Conservation (phyloP, 257 asterid genomes). For the Galeopsis tetrahit region DNA sequence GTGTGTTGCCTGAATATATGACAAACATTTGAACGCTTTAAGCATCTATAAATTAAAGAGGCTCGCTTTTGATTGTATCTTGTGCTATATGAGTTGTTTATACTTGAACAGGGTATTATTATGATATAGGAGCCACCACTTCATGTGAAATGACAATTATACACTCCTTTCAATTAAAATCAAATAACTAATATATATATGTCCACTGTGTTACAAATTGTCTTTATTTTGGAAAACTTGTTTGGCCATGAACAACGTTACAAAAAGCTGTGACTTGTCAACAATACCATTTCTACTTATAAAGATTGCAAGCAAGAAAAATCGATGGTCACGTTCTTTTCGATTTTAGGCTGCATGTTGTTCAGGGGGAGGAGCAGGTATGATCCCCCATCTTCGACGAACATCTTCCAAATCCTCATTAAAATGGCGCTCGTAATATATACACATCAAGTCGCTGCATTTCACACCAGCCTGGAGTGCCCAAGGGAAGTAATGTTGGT, state of each 20-base stretch:
- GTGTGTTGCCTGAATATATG: slow-evolving; percentile 29
- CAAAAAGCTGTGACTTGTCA: no score
- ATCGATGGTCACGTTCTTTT: background rate
- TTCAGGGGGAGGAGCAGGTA: slow-evolving; percentile 42
- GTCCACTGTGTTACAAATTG: no score
- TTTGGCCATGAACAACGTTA: no score
- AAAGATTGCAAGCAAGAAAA: background rate
- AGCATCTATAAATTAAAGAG: background rate
- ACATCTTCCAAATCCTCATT: slow-evolving; percentile 86
- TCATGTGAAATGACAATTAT: no score
- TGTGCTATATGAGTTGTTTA: background rate
- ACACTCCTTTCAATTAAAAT: no score
- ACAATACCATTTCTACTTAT: background rate
- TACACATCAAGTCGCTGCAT: slow-evolving; percentile 81
- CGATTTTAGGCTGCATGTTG: background rate
- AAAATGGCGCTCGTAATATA: slow-evolving; percentile 88
- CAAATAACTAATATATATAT: no score
- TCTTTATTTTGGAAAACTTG: no score
- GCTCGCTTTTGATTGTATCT: background rate
- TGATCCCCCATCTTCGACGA: slow-evolving; percentile 76
- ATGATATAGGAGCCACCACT: no score
- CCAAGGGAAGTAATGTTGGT: slow-evolving; percentile 96
- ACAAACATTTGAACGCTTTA: slow-evolving; percentile 27
- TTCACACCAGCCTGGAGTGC: slow-evolving; percentile 79
- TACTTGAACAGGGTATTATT: background rate